phyloP scores from a whole-genome alignment of 2,329 filamentous ascomycete species.

The Cadophora malorum region DNA sequence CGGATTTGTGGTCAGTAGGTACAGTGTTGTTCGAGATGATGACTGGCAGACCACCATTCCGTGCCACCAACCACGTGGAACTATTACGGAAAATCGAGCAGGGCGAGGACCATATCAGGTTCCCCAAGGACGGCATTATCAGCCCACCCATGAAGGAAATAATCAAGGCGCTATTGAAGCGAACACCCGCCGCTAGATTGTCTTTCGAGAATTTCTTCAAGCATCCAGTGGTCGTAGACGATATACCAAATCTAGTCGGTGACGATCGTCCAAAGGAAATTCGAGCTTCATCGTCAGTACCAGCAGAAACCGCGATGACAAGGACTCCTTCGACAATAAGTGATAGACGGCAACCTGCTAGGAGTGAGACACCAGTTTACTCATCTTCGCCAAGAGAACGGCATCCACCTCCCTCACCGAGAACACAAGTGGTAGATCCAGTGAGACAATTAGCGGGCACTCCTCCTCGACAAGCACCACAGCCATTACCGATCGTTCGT shows the following conservation, averaged over 20 bases:
- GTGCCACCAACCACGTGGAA: constrained; percentile 93
- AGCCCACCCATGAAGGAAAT: constrained; percentile 80
- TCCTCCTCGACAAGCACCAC: constrained; percentile 30
- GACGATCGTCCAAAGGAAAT: constrained; percentile 66
- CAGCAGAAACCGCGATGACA: constrained; percentile 33
- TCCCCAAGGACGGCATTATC: constrained; percentile 74
- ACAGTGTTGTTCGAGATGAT: constrained; percentile 97
- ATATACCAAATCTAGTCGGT: constrained; percentile 81
- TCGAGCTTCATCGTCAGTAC: constrained; percentile 27
- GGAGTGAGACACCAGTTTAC: constrained; percentile 33
- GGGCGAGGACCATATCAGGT: constrained; percentile 83
- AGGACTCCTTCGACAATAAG: constrained; percentile 39
- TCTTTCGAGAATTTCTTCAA: constrained; percentile 87
- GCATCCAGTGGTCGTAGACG: constrained; percentile 72
- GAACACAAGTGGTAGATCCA: constrained; percentile 30
- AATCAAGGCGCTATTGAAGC: constrained; percentile 81
- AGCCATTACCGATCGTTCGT: constrained; percentile 30
- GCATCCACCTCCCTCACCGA: constrained; percentile 34
- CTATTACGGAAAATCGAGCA: constrained; percentile 90
- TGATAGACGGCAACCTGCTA: constrained; percentile 30
- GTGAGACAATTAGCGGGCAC: constrained; percentile 34
- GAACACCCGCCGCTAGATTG: constrained; percentile 83
- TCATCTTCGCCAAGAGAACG: constrained; percentile 41
- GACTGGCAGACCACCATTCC: constrained; percentile 86
- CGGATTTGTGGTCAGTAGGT: constrained; percentile 96